Conservation (phyloP, 768 basidiomycete species). For the Macrolepiota fuliginosa region DNA sequence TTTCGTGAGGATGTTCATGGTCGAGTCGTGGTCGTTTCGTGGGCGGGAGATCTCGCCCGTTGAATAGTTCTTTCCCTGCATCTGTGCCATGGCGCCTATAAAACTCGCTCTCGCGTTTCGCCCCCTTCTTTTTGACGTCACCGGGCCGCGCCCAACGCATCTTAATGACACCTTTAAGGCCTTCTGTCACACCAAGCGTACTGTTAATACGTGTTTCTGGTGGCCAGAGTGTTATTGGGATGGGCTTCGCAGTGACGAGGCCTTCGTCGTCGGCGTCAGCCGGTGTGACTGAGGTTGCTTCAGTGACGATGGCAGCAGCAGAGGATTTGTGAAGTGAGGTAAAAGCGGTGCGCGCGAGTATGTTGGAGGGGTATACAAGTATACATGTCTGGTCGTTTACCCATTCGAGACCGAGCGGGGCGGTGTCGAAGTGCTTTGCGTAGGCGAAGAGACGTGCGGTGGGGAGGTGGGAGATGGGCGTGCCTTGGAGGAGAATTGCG, state of each 20-base stretch:
- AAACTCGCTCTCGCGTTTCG: constrained; percentile 70
- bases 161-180: constrained; percentile 59
- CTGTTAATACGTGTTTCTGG: constrained; percentile 74
- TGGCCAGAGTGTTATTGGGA: constrained; percentile 77
- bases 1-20: background rate
- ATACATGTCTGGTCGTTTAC: constrained; percentile 82
- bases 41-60: constrained; percentile 33
- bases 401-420: constrained; percentile 82
- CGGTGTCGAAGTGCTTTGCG: constrained; percentile 71
- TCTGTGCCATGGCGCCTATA: constrained; percentile 69
- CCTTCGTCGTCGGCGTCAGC: constrained; percentile 51
- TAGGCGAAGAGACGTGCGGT: constrained; percentile 81
- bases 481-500: constrained; percentile 70
- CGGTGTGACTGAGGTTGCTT: constrained; percentile 22
- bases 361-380: constrained; percentile 63
- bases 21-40: constrained; percentile 30
- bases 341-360: constrained; percentile 39
- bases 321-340: background rate
- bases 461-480: constrained; percentile 71
- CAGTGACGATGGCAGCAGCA: constrained; percentile 43
- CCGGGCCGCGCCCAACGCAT: constrained; percentile 75
- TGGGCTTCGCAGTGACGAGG: constrained; percentile 59
- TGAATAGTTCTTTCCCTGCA: constrained; percentile 60
- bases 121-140: constrained; percentile 79
- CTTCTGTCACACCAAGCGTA: constrained; percentile 68